Evolutionary conservation across 208 protist genomes (phyloP).

Genomic region (Trypanosoma lewisi): DNA sequence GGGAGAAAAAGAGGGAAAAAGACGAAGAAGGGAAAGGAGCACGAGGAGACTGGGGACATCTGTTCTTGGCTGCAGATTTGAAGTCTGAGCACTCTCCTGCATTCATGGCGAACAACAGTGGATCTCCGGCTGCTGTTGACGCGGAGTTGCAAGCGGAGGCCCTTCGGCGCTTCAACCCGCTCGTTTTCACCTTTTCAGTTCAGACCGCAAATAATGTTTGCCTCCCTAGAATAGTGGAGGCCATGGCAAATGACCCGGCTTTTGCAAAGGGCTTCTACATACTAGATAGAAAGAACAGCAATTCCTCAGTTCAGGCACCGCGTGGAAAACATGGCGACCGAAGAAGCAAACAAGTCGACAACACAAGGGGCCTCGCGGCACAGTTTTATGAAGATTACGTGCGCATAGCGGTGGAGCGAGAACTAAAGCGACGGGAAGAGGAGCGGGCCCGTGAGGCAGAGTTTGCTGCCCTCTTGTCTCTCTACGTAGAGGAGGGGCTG

Average conservation of each 20-base stretch:
- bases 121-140: constrained; percentile 4
- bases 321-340: constrained; percentile 4
- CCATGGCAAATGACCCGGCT: constrained; percentile 23
- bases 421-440: constrained; percentile 33
- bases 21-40: too few relatives aligned
- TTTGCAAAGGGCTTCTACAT: constrained; percentile 30
- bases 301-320: background rate
- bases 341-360: constrained; percentile 8
- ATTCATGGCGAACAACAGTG: background rate
- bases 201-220: constrained; percentile 37
- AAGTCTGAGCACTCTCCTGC: background rate
- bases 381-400: constrained; percentile 39
- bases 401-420: constrained; percentile 45
- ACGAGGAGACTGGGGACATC: background rate
- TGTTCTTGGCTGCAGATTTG: background rate
- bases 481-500: constrained; percentile 81
- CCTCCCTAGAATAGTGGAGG: constrained; percentile 28
- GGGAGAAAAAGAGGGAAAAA: too few relatives aligned
- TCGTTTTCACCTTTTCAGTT: constrained; percentile 41
- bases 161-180: constrained; percentile 34
- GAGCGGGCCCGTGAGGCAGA: constrained; percentile 28
- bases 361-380: constrained; percentile 13
- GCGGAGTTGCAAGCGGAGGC: constrained; percentile 26
- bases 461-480: constrained; percentile 30
- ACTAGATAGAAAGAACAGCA: constrained; percentile 18